Base-by-base conservation (phyloP, 1,139 yeast genomes). In the Wickerhamomyces sp. region DNA sequence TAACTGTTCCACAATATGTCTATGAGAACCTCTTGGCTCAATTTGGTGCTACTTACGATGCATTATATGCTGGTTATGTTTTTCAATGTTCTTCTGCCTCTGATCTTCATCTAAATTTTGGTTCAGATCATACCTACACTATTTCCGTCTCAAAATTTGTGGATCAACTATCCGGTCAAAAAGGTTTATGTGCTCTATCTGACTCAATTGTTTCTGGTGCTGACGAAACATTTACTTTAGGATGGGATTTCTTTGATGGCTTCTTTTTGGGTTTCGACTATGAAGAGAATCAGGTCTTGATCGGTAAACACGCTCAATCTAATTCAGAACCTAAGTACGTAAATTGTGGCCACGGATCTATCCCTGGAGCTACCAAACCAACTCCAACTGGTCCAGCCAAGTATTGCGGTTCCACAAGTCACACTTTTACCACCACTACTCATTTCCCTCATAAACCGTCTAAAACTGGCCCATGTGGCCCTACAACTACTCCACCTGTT, bases 221-320 rank as follows among this genome's bases (percentile, higher is more conserved):
- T 9, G 40, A 38, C 20, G 40, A 37, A 29, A 13, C 33, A 6
- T 40, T 47, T 15, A 41, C 39, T 22, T 33, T 47, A 21, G 51
- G 51, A 13, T 47, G 46, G 41, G 19, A 35, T 12, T 47, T 42
- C 33, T 45, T 47, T 35, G 24, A 33, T 14, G 37, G 40, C 12
- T 41, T 47, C 19, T 45, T 35, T 36, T 37, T 42, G 31, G 47
- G 45, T n/a, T 47, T 47, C 36, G 48, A 45, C 38, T 44, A 37
- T 17, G 36, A 41, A 29, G 37, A 38, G 22, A 40, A 43, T 12
- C 39, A 47, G 14, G 42, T 47, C 13, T 22, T 47, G 24, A 20
- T 47, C 33, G 51, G 45, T 25, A 35, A 37, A 18, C 31, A 36
- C 28, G 18, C 33, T 16, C 42, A 36, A 17, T 27, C 36, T 7